Base-by-base conservation (phyloP, 257 asterid genomes). In the Echites panduratus region DNA sequence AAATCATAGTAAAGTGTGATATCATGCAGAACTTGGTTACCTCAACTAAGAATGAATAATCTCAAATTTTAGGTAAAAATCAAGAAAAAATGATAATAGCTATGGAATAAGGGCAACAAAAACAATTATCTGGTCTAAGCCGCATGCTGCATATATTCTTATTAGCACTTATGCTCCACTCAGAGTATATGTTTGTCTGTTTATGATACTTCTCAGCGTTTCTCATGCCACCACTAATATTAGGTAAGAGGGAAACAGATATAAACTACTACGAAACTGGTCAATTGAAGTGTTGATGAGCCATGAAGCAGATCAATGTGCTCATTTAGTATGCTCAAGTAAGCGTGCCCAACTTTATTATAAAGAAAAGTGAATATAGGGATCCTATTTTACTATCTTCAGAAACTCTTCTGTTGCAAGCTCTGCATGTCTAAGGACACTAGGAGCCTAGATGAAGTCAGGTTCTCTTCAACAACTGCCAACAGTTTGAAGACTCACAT, bases 261-360 rank as follows among this genome's bases (percentile, higher is more conserved):
- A 53, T 52, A 26, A 35, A 59, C 41, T 32, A 9, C 12, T 4
- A 74, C 66, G 67, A 22, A 2, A 41, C 8, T 5, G 22, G 22
- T 54, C 72, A 66, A 45, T 6, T 54, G 40, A 26, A 44, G n/a
- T 66, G 24, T 58, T 72, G 62, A 19, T 27, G 35, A 57, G 68
- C 45, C 77, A n/a, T 29, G 38, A 71, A 38, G 53, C 17, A 32
- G 40, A 45, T 61, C 22, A 32, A 61, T 47, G 24, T 38, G n/a
- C 17, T 12, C 19, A n/a, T 22, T 24, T 14, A 66, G 19, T 48
- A 35, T 66, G 35, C 5, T 27, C 12, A 50, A 52, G 35, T 13
- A 52, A 35, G 35, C 35, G 26, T 7, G 19, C 52, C 20, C 43
- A 16, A 32, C 38, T 48, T 61, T 32, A 32, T 50, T 14, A 43